Evolutionary conservation across 2,329 filamentous ascomycete genomes (phyloP).

Genomic region (Pseudopyricularia cyperi): DNA sequence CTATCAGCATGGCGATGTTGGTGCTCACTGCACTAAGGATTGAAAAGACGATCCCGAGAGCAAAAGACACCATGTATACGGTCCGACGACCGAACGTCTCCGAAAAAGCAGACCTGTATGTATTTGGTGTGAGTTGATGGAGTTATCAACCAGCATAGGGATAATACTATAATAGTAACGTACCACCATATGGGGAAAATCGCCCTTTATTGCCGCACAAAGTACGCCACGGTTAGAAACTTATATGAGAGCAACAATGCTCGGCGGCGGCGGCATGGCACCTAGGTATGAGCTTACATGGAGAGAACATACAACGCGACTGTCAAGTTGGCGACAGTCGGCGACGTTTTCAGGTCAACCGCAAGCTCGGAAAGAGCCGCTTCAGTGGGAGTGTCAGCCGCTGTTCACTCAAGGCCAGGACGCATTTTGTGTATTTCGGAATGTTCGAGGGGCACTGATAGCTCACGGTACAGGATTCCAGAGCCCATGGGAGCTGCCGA

Average conservation of each 20-base stretch:
- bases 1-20: constrained; percentile 63
- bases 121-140: neutral
- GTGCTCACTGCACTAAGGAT: constrained; percentile 54
- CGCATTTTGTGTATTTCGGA: neutral
- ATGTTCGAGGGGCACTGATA: neutral
- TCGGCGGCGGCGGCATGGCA: too few species aligned
- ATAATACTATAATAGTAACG: constrained; percentile 1
- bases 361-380: constrained; percentile 56
- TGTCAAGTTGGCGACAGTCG: constrained; percentile 60
- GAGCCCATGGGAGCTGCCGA: constrained; percentile 73
- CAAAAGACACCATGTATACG: constrained; percentile 68
- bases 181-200: constrained; percentile 78
- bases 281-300: constrained; percentile 32
- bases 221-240: neutral
- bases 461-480: constrained; percentile 68
- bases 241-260: neutral
- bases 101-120: constrained; percentile 52
- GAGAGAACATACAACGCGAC: constrained; percentile 71
- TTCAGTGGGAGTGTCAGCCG: constrained; percentile 19
- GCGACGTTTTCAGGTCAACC: constrained; percentile 43
- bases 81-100: constrained; percentile 59
- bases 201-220: constrained; percentile 17
- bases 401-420: neutral
- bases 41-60: constrained; percentile 58
- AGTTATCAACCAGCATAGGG: neutral